These are phyloP conservation scores for Paraphoma chrysanthemicola DNA, from an alignment of 2,329 filamentous ascomycete genomes.

Conservation along the genomic window DNA sequence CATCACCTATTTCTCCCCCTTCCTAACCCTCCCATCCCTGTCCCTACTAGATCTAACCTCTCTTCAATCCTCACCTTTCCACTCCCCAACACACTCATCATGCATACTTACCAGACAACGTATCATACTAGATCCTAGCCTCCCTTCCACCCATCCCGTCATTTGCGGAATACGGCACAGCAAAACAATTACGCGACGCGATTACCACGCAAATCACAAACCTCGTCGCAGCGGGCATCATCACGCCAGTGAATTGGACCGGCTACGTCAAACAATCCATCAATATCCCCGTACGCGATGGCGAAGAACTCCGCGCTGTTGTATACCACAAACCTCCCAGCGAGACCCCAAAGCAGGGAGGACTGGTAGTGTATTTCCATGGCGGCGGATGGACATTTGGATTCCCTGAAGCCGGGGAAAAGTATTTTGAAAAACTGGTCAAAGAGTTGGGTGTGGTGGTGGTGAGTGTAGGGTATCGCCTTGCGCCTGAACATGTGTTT, in stretches of 20 bases:
- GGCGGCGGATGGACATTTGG: conserved; percentile 27
- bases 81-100: background rate
- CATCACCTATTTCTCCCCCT: background rate
- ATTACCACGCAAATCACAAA: background rate
- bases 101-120: background rate
- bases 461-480: conserved; percentile 18
- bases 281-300: background rate
- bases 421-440: conserved; percentile 3
- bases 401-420: conserved; percentile 14
- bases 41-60: no score
- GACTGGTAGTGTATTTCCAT: conserved; percentile 23
- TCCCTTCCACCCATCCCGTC: background rate
- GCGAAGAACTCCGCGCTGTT: background rate
- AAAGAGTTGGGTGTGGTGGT: conserved; percentile 10
- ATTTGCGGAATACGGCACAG: background rate
- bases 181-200: background rate
- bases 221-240: background rate
- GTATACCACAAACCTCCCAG: background rate
- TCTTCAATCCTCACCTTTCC: no score
- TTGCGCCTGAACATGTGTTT: conserved; percentile 16
- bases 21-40: background rate
- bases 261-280: background rate
- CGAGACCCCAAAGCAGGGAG: background rate
- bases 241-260: background rate
- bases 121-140: background rate